phyloP scores from a whole-genome alignment of 306 rosid species.

The Vigna hirtella region DNA sequence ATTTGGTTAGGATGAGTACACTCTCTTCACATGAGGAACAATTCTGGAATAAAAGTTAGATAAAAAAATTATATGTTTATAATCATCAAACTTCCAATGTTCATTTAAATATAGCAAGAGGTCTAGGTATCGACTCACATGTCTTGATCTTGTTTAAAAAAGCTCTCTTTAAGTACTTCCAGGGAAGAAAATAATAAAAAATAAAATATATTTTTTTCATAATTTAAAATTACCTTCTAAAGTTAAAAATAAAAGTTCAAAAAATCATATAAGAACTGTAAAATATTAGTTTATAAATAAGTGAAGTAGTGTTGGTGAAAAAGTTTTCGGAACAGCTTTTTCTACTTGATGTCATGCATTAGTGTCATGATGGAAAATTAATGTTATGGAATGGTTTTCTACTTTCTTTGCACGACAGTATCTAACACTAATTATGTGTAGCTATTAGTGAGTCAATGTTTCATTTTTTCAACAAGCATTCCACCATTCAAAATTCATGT shows the following conservation, averaged over 20 bases:
- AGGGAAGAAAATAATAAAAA: too few relatives aligned
- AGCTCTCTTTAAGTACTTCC: too few relatives aligned
- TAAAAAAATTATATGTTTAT: background rate
- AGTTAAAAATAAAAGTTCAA: too few relatives aligned
- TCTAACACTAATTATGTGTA: background rate
- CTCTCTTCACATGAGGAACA: background rate
- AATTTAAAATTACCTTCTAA: too few relatives aligned
- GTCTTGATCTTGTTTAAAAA: background rate
- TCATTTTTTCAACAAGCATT: background rate
- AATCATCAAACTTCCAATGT: background rate
- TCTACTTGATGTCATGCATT: too few relatives aligned
- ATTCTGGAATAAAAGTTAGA: background rate
- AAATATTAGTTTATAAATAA: too few relatives aligned
- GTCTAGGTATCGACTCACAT: background rate
- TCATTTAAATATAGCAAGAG: background rate
- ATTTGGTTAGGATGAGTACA: background rate
- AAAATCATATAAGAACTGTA: too few relatives aligned
- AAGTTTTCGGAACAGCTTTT: too few relatives aligned
- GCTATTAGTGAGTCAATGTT: background rate
- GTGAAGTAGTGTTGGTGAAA: too few relatives aligned
- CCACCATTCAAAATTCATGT: background rate
- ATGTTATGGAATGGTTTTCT: background rate
- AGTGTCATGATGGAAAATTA: background rate
- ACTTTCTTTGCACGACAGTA: background rate
- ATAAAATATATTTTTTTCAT: too few relatives aligned